Percentiles rank a stretch among this genome's conserved stretches.
Evolutionary conservation across 2,329 filamentous ascomycete genomes (phyloP).

Genomic region (Ceratocystis albifundus): DNA sequence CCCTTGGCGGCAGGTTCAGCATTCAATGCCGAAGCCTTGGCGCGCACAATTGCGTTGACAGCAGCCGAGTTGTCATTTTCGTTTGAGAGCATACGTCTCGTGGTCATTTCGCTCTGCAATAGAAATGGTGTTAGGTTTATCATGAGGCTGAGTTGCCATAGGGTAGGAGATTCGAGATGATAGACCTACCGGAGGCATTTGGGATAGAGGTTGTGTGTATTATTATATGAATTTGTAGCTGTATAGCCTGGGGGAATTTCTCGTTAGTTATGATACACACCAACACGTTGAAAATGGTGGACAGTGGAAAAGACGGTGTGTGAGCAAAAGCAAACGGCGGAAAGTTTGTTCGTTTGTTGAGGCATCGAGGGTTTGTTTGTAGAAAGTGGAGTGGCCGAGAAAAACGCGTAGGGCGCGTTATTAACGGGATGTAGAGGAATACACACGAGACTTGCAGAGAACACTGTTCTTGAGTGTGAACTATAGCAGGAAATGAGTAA

Average conservation of each 20-base stretch:
- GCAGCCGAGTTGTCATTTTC: slow-evolving; percentile 87
- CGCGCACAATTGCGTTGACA: slow-evolving; percentile 78
- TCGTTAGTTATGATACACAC: background rate
- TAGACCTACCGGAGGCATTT: slow-evolving; percentile 34
- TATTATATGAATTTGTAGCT: slow-evolving; percentile 18
- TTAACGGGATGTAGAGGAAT: background rate
- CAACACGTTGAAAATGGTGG: background rate
- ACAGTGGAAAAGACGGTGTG: background rate
- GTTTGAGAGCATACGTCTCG: slow-evolving; percentile 59
- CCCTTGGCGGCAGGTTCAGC: slow-evolving; percentile 46
- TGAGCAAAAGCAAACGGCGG: background rate
- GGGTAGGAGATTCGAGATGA: background rate
- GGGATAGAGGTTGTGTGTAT: slow-evolving; percentile 23
- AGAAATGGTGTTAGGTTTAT: background rate
- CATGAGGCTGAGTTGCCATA: background rate
- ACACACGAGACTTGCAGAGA: slow-evolving; percentile 7
- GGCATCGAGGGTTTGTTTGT: background rate
- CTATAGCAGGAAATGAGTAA: background rate
- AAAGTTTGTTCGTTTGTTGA: background rate
- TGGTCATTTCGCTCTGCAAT: slow-evolving; percentile 23
- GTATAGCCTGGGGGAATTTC: background rate
- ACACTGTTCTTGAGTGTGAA: slow-evolving; percentile 4
- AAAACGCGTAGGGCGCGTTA: slow-evolving; percentile 6
- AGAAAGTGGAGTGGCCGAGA: background rate
- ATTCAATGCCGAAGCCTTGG: slow-evolving; percentile 67